A percentile compares a stretch with the other conserved stretches of the same genome.
Conservation (phyloP, 129 eudicot genomes). For the Flaveria brownii region DNA sequence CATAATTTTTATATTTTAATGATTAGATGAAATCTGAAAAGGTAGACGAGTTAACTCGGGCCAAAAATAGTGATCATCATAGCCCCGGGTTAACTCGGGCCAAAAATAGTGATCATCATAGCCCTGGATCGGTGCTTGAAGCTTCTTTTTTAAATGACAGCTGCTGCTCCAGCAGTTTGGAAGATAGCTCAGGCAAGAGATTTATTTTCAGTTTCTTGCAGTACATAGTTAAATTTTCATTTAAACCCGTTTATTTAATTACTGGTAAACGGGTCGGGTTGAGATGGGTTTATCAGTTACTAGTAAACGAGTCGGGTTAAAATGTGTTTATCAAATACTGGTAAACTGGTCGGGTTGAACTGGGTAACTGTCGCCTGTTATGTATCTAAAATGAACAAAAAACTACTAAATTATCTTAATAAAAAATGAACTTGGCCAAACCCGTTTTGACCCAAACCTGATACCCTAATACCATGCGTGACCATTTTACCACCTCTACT, state of each 20-base stretch:
- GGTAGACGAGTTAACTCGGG: conserved; percentile 26
- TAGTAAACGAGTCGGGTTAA: neutral
- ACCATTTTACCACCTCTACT: neutral
- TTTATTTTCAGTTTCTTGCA: neutral
- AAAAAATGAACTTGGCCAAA: neutral
- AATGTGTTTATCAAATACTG: neutral
- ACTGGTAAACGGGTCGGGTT: neutral
- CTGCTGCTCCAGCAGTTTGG: conserved; percentile 65
- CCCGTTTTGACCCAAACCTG: neutral
- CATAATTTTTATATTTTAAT: neutral
- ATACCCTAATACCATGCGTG: neutral
- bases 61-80: conserved; percentile 37
- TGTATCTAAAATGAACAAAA: neutral
- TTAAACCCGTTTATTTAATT: neutral
- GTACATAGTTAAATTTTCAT: neutral
- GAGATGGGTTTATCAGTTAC: neutral
- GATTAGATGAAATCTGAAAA: conserved; percentile 44
- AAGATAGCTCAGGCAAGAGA: conserved; percentile 58
- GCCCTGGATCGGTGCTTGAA: conserved; percentile 90
- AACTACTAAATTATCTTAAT: no score
- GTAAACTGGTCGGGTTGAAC: neutral
- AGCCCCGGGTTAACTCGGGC: conserved; percentile 59
- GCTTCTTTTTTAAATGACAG: conserved; percentile 77
- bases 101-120: conserved; percentile 42
- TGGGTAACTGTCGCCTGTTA: neutral